A percentile compares a stretch with the other conserved stretches of the same genome.
phyloP scores from a whole-genome alignment of 495 filamentous ascomycete genomes.

The Aspergillus heteromorphus region DNA sequence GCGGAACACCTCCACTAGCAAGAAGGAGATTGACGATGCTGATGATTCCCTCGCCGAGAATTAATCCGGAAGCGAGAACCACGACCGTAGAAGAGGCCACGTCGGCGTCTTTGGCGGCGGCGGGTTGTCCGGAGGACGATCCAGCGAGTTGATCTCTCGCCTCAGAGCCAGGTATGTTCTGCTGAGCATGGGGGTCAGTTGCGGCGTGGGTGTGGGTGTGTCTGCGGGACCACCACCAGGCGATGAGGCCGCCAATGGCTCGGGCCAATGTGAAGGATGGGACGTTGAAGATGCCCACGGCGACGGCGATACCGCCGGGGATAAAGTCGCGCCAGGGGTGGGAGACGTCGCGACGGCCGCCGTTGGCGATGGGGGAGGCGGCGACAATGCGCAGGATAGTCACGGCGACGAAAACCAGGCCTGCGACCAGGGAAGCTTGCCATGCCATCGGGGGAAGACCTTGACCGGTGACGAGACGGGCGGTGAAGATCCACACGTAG shows the following conservation, averaged over 20 bases:
- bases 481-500: constrained; percentile 96
- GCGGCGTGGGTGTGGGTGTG: constrained; percentile 4
- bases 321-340: constrained; percentile 48
- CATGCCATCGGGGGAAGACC: constrained; percentile 78
- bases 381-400: constrained; percentile 63
- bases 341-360: constrained; percentile 19
- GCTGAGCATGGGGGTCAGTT: neutral
- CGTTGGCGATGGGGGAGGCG: constrained; percentile 31
- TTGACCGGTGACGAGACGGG: constrained; percentile 86
- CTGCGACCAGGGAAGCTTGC: constrained; percentile 69
- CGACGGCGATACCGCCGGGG: constrained; percentile 92
- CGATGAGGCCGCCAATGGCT: constrained; percentile 76
- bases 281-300: constrained; percentile 96
- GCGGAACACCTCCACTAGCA: constrained; percentile 73
- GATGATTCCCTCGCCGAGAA: constrained; percentile 88
- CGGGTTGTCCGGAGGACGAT: constrained; percentile 19
- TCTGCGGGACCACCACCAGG: constrained; percentile 60
- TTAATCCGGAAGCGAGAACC: constrained; percentile 69
- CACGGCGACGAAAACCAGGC: constrained; percentile 59
- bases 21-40: constrained; percentile 88
- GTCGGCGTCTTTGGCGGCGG: constrained; percentile 35
- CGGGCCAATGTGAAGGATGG: constrained; percentile 92
- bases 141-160: neutral
- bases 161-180: neutral
- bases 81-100: constrained; percentile 51